Evolutionary conservation across 2,329 filamentous ascomycete species (phyloP).

Genomic region (Pseudogymnoascus sp.): DNA sequence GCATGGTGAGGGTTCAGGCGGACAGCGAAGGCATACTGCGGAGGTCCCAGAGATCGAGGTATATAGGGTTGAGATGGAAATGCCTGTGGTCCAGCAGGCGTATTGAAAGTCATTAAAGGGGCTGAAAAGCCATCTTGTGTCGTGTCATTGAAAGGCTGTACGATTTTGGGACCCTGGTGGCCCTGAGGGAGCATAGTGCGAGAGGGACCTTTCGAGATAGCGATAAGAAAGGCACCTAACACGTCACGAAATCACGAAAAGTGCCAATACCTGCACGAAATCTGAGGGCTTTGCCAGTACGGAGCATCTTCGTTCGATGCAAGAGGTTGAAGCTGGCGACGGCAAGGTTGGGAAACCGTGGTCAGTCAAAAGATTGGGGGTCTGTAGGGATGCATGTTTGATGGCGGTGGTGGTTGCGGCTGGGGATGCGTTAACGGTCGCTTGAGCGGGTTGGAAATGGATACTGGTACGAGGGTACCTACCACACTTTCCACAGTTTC

Average conservation of each 20-base stretch:
- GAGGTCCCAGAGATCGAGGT: constrained; percentile 23
- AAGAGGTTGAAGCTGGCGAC: neutral
- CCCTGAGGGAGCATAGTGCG: constrained; percentile 9
- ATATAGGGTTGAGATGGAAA: constrained; percentile 21
- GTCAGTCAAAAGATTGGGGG: constrained; percentile 3
- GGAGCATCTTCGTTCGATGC: constrained; percentile 11
- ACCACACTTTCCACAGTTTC: neutral
- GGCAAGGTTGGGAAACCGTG: neutral
- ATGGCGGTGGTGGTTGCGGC: constrained; percentile 6
- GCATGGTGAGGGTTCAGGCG: constrained; percentile 16
- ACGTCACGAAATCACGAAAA: constrained; percentile 24
- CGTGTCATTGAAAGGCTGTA: constrained; percentile 16
- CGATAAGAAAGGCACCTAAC: constrained; percentile 35
- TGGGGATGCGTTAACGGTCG: constrained; percentile 9
- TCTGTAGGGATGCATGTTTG: constrained; percentile 6
- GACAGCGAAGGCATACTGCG: constrained; percentile 26
- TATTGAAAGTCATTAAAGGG: constrained; percentile 14
- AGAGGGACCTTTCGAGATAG: constrained; percentile 34
- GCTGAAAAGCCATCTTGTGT: constrained; percentile 26
- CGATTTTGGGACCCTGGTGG: constrained; percentile 19
- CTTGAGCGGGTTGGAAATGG: constrained; percentile 9
- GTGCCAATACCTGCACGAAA: constrained; percentile 33
- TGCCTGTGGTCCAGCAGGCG: constrained; percentile 9
- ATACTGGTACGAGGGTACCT: neutral
- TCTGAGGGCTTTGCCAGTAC: constrained; percentile 1